Conservation (phyloP, 441 rosid species). For the Corymbia calophylla region DNA sequence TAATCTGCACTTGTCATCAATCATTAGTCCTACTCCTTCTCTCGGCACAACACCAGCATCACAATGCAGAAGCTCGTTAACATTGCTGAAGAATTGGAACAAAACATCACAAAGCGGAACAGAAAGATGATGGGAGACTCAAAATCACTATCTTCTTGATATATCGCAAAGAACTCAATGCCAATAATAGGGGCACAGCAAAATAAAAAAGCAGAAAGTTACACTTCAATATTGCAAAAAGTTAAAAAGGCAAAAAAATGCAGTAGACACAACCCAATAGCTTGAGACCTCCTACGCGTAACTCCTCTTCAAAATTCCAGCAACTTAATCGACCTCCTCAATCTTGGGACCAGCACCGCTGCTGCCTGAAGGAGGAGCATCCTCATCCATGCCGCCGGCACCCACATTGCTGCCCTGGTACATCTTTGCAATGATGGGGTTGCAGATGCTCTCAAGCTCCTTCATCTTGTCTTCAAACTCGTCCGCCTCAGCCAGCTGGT, state of each 20-base stretch:
- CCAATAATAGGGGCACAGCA: neutral
- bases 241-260: neutral
- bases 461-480: neutral
- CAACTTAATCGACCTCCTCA: neutral
- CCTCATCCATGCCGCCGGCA: neutral
- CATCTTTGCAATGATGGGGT: neutral
- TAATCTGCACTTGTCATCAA: neutral
- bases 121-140: neutral
- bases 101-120: neutral
- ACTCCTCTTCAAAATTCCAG: neutral
- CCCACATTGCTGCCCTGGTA: neutral
- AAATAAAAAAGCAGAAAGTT: neutral
- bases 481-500: neutral
- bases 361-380: neutral
- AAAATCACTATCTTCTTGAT: neutral
- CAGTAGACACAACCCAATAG: neutral
- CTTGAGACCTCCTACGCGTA: neutral
- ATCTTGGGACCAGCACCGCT: conserved; percentile 1
- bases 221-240: neutral
- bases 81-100: neutral
- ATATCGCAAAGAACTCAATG: neutral
- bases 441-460: neutral
- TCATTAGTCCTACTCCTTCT: neutral
- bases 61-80: neutral
- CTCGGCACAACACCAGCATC: neutral